Evolutionary conservation across 495 filamentous ascomycete species (phyloP).

Genomic region (Pyrenula aspistea): DNA sequence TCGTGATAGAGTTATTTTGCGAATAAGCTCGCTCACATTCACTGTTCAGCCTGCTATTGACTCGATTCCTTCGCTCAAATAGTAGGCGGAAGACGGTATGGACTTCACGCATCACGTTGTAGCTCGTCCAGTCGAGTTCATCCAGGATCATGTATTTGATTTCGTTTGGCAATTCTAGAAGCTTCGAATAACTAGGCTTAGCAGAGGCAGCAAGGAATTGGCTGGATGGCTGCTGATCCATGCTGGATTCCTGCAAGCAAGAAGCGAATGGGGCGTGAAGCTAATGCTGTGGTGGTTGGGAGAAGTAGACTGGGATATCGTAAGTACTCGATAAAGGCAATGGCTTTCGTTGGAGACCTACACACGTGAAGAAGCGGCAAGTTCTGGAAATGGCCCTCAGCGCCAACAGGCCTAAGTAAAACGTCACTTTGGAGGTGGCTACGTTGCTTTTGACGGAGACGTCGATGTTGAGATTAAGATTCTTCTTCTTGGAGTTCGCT

Average conservation of each 20-base stretch:
- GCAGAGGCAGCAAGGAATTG: not conserved
- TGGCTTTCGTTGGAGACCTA: not conserved
- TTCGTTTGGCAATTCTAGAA: not conserved
- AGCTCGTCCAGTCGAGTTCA: not conserved
- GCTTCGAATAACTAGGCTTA: not conserved
- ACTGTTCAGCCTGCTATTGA: not conserved
- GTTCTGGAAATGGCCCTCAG: too few species aligned
- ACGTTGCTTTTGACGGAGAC: too few species aligned
- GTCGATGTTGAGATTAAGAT: too few species aligned
- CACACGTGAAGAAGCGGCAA: not conserved
- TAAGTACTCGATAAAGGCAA: too few species aligned
- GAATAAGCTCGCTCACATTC: not conserved
- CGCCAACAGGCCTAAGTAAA: too few species aligned
- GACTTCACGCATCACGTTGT: not conserved
- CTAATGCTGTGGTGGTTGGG: too few species aligned
- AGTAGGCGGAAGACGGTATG: not conserved
- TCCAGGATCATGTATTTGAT: not conserved
- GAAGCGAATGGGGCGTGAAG: not conserved
- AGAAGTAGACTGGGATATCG: too few species aligned
- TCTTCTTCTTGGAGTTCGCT: too few species aligned
- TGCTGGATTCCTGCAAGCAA: not conserved
- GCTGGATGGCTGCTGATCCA: not conserved
- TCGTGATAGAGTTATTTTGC: not conserved
- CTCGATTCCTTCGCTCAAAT: not conserved
- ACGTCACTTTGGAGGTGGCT: too few species aligned